These are phyloP conservation scores for Aspergillus pseudoviridinutans DNA, from an alignment of 2,329 filamentous ascomycete genomes.

Conservation along the genomic window DNA sequence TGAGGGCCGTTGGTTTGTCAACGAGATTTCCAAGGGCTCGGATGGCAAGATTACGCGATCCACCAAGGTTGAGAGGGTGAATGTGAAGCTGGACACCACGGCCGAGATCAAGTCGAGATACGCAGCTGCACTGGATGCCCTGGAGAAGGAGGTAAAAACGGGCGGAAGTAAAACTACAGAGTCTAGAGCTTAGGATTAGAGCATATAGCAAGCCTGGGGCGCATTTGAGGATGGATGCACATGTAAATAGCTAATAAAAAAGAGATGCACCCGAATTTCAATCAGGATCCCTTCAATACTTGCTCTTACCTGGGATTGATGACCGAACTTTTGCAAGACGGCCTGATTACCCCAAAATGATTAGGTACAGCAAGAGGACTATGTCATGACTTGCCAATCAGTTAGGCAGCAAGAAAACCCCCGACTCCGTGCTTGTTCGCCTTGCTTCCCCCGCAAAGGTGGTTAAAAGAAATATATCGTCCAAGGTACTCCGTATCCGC, in stretches of 20 bases:
- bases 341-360: not conserved
- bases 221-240: not conserved
- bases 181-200: not conserved
- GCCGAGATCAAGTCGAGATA: constrained; percentile 30
- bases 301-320: not conserved
- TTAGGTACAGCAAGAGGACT: not conserved
- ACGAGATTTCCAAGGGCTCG: constrained; percentile 61
- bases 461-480: not conserved
- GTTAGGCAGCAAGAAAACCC: not conserved
- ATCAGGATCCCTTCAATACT: not conserved
- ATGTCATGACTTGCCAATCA: not conserved
- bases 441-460: not conserved
- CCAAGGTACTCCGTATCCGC: not conserved
- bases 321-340: not conserved
- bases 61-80: constrained; percentile 26
- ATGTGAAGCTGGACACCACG: constrained; percentile 26
- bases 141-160: constrained; percentile 35
- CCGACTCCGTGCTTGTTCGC: not conserved
- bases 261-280: not conserved
- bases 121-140: constrained; percentile 29
- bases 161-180: constrained; percentile 9
- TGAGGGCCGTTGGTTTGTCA: constrained; percentile 91
- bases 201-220: not conserved
- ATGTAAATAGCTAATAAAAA: not conserved
- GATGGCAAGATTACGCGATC: constrained; percentile 32